phyloP scores from a whole-genome alignment of 495 filamentous ascomycete species.

The Neurospora cerealis region DNA sequence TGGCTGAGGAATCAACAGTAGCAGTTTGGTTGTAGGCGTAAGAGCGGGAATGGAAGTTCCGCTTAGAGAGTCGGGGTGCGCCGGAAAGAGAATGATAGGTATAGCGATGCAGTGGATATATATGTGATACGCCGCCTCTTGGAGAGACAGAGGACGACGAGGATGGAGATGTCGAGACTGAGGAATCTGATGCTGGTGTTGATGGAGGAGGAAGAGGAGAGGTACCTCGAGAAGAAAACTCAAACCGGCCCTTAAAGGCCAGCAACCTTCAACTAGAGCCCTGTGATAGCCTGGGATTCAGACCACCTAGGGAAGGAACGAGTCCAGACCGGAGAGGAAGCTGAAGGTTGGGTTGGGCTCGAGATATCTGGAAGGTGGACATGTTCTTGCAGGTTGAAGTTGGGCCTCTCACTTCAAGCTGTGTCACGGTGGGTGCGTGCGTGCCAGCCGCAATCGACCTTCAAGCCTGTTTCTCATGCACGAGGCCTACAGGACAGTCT shows the following conservation, averaged over 20 bases:
- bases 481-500: background rate
- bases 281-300: background rate
- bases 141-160: background rate
- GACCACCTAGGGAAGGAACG: background rate
- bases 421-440: background rate
- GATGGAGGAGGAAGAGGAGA: background rate
- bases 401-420: background rate
- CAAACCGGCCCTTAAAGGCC: background rate
- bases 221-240: background rate
- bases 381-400: background rate
- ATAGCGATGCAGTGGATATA: background rate
- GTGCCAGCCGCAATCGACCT: background rate
- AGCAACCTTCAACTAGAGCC: background rate
- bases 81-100: background rate
- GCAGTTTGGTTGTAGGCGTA: background rate
- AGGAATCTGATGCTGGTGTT: background rate
- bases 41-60: background rate
- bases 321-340: background rate
- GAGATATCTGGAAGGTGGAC: background rate
- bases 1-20: background rate
- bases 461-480: background rate
- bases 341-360: background rate
- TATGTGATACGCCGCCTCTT: background rate
- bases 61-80: background rate
- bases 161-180: background rate